These are phyloP conservation scores for Diaporthe citriasiana DNA, from an alignment of 2,329 filamentous ascomycete species.

Conservation along the genomic window DNA sequence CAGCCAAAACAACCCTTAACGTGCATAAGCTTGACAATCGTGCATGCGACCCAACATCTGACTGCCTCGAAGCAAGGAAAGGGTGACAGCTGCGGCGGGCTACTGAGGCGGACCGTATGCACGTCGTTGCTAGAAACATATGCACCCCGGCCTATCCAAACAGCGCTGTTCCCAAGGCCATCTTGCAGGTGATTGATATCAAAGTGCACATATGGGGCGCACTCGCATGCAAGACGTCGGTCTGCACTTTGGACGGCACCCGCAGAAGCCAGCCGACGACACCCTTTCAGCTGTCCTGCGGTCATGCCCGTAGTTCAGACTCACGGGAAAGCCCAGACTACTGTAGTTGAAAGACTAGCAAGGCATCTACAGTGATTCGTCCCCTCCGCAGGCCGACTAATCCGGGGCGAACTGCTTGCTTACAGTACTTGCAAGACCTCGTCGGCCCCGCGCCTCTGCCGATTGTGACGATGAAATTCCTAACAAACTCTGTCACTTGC, in stretches of 20 bases:
- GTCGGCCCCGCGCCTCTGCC: background rate
- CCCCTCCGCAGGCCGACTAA: background rate
- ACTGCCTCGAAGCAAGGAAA: background rate
- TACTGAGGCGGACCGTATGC: background rate
- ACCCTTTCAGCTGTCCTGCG: background rate
- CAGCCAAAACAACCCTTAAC: background rate
- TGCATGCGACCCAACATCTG: conserved; percentile 21
- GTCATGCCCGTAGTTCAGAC: background rate
- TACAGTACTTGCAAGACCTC: background rate
- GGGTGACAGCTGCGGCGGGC: conserved; percentile 21
- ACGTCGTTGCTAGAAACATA: background rate
- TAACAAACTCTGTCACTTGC: background rate
- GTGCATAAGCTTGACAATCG: conserved; percentile 17
- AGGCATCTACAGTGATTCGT: background rate
- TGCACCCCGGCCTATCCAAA: background rate
- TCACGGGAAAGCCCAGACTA: background rate
- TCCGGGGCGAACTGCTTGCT: background rate
- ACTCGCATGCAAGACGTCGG: conserved; percentile 3
- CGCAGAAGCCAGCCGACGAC: background rate
- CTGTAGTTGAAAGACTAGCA: background rate
- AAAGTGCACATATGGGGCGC: conserved; percentile 17
- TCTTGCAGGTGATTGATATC: conserved; percentile 7
- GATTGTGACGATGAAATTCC: background rate
- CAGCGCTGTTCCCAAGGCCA: background rate
- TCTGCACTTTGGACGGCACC: background rate